phyloP scores from a whole-genome alignment of 2,329 filamentous ascomycete genomes.

The Lasiodiplodia gonubiensis region DNA sequence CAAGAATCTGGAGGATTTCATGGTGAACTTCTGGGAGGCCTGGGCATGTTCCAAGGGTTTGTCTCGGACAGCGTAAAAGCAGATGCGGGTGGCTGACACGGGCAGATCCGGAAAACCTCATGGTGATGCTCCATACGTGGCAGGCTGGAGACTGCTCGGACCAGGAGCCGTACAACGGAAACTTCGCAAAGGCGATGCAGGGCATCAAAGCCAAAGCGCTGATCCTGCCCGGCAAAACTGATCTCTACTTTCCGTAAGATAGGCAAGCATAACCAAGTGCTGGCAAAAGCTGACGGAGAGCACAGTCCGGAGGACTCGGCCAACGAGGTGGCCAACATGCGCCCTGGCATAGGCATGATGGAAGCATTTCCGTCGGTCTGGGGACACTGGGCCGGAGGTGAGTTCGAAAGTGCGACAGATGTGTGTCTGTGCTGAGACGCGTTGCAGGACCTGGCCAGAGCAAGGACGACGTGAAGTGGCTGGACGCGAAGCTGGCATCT shows the following conservation, averaged over 20 bases:
- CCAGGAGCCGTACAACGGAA: constrained; percentile 70
- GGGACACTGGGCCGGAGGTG: constrained; percentile 63
- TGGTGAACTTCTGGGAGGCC: constrained; percentile 75
- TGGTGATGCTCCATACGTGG: constrained; percentile 80
- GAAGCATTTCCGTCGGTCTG: constrained; percentile 65
- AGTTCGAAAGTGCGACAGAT: constrained; percentile 36
- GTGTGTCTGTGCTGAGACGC: background rate
- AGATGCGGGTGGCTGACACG: background rate
- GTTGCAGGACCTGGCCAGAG: constrained; percentile 69
- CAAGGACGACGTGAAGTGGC: constrained; percentile 72
- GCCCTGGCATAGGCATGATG: constrained; percentile 61
- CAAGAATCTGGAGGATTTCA: constrained; percentile 73
- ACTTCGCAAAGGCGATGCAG: constrained; percentile 66
- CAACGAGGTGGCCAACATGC: constrained; percentile 71
- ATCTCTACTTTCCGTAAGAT: constrained; percentile 77
- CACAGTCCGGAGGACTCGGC: constrained; percentile 74
- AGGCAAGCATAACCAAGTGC: background rate
- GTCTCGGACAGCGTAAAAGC: background rate
- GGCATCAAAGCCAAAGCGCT: constrained; percentile 74
- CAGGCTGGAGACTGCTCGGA: constrained; percentile 73
- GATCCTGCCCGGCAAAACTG: constrained; percentile 73
- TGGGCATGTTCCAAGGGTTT: constrained; percentile 72
- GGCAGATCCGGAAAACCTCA: constrained; percentile 72
- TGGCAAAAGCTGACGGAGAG: constrained; percentile 26
- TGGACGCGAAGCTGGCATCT: constrained; percentile 63